These are phyloP conservation scores for Circinella umbellata DNA, from an alignment of 371 early-diverging fungal genomes.

Conservation along the genomic window DNA sequence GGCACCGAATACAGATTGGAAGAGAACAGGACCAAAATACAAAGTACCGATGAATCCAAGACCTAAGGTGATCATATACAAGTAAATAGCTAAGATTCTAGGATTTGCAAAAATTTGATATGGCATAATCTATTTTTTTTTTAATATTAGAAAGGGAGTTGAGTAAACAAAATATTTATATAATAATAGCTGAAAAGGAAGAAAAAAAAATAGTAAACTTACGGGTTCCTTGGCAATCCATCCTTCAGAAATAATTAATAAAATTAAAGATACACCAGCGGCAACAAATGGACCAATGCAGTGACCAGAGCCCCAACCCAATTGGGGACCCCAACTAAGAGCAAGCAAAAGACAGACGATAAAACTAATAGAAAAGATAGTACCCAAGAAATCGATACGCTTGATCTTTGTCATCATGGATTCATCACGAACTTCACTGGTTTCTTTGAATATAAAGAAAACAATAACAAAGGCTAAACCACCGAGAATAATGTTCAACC, in stretches of 20 bases:
- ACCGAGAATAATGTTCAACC: constrained; percentile 81
- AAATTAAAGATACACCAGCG: constrained; percentile 10
- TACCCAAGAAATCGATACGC: constrained; percentile 65
- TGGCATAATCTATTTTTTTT: constrained; percentile 16
- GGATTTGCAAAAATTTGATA: constrained; percentile 16
- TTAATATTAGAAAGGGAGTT: no score
- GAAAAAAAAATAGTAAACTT: constrained; percentile 1
- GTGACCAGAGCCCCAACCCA: constrained; percentile 15
- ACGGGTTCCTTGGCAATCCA: constrained; percentile 21
- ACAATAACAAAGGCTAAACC: constrained; percentile 56
- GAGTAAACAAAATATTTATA: no score
- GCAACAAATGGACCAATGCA: constrained; percentile 17
- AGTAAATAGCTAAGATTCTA: constrained; percentile 2
- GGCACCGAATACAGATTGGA: constrained; percentile 52
- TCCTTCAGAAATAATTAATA: constrained; percentile 17
- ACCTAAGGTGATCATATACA: constrained; percentile 61
- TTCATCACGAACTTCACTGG: constrained; percentile 31
- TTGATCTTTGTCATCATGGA: constrained; percentile 56
- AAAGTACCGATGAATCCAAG: constrained; percentile 70
- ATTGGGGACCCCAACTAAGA: constrained; percentile 51
- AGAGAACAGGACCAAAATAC: constrained; percentile 73
- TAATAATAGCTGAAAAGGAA: no score
- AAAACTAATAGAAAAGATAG: constrained; percentile 22
- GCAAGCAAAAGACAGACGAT: constrained; percentile 53
- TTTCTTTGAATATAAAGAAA: constrained; percentile 53